Evolutionary conservation across 129 eudicot genomes (phyloP).

Genomic region (Gnaphalium uliginosum): DNA sequence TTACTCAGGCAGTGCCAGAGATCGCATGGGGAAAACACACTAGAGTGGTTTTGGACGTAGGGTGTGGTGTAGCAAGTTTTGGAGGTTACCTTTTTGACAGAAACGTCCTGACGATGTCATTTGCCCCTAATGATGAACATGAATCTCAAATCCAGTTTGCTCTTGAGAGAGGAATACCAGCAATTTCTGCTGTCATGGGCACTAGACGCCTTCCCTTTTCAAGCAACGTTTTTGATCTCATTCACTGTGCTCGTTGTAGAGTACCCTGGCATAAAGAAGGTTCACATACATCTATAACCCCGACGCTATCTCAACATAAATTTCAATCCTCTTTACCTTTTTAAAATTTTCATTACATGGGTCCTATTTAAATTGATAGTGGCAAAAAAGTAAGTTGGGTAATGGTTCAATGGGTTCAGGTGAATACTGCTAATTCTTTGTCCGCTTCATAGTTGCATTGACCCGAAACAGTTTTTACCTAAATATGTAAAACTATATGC

Average conservation of each 20-base stretch:
- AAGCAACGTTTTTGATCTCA: constrained; percentile 64
- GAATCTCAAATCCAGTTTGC: constrained; percentile 90
- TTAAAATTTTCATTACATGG: background rate
- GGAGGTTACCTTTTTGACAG: constrained; percentile 84
- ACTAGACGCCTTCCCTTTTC: constrained; percentile 74
- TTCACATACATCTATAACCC: constrained; percentile 22
- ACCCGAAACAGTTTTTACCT: background rate
- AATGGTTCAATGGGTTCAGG: background rate
- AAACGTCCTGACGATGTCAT: constrained; percentile 69
- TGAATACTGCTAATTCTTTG: no score
- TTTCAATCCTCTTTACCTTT: constrained; percentile 19
- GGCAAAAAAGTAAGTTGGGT: constrained; percentile 14
- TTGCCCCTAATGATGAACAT: constrained; percentile 87
- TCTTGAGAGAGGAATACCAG: constrained; percentile 88
- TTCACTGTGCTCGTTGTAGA: constrained; percentile 86
- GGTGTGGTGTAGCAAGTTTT: constrained; percentile 87
- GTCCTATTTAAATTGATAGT: background rate
- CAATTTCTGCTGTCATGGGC: constrained; percentile 90
- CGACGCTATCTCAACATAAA: constrained; percentile 1
- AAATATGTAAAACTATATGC: background rate
- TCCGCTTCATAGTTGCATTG: background rate
- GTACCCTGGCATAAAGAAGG: constrained; percentile 93
- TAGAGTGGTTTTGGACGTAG: constrained; percentile 72
- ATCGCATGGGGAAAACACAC: constrained; percentile 94
- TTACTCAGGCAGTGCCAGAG: constrained; percentile 62